These are phyloP conservation scores for Turritis glabra DNA, from an alignment of 345 rosid genomes.

Conservation along the genomic window DNA sequence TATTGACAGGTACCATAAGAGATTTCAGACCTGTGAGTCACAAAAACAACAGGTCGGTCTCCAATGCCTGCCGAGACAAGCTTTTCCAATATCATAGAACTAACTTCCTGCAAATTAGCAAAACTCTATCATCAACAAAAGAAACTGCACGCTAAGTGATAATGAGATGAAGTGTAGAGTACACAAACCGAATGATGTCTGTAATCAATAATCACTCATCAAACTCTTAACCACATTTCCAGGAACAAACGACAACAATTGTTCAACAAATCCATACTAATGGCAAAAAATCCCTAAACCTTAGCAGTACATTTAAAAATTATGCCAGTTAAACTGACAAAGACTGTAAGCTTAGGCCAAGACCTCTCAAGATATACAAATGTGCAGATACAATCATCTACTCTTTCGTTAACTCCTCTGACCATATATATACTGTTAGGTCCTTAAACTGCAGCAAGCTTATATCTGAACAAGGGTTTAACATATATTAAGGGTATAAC, in stretches of 20 bases:
- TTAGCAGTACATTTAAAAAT: background rate
- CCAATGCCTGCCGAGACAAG: conserved; percentile 94
- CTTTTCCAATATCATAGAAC: conserved; percentile 75
- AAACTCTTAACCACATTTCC: background rate
- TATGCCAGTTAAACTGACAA: background rate
- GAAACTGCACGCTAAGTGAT: background rate
- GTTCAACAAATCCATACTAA: background rate
- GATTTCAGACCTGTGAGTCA: conserved; percentile 81
- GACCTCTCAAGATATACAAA: background rate
- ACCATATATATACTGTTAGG: background rate
- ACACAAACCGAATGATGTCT: conserved; percentile 1
- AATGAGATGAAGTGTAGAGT: background rate
- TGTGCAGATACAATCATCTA: conserved; percentile 6
- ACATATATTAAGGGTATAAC: background rate
- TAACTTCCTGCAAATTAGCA: conserved; percentile 72
- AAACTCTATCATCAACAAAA: conserved; percentile 9
- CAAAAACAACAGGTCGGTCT: conserved; percentile 92
- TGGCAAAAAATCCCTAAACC: background rate
- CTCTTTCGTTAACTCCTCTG: background rate
- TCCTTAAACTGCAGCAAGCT: conserved; percentile 2
- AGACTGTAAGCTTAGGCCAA: background rate
- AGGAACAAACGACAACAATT: background rate
- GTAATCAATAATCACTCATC: conserved; percentile 4
- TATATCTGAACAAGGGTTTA: conserved; percentile 7
- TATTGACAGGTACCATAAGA: background rate